Conservation (phyloP, 1,284 basidiomycete genomes). For the Coniferiporia weirii region DNA sequence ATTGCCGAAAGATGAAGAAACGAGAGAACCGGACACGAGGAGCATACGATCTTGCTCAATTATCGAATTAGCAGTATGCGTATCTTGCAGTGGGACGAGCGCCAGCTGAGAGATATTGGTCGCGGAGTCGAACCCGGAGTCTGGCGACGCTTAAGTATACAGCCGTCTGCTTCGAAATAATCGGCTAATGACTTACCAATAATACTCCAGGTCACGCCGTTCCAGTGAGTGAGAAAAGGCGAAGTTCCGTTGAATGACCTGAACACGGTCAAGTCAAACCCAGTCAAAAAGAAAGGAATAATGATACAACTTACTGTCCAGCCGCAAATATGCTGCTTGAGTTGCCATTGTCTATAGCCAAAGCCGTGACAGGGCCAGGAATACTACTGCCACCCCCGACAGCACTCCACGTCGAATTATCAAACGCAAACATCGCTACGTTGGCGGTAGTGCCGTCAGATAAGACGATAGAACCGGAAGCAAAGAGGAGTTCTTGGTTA, state of each 20-base stretch:
- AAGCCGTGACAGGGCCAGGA: slow-evolving; percentile 86
- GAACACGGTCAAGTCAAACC: slow-evolving; percentile 11
- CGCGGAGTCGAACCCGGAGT: slow-evolving; percentile 46
- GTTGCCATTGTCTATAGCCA: slow-evolving; percentile 82
- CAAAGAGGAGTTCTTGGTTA: slow-evolving; percentile 61
- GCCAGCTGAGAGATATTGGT: slow-evolving; percentile 77
- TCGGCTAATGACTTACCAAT: slow-evolving; percentile 42
- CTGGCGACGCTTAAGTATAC: slow-evolving; percentile 28
- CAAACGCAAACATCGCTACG: slow-evolving; percentile 67
- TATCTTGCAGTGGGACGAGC: slow-evolving; percentile 83
- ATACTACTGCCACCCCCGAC: slow-evolving; percentile 63
- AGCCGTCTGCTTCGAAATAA: neutral
- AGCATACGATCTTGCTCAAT: slow-evolving; percentile 87
- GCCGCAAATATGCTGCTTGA: slow-evolving; percentile 84
- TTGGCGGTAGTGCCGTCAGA: slow-evolving; percentile 54
- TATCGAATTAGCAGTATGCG: slow-evolving; percentile 62
- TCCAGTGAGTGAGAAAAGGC: slow-evolving; percentile 78
- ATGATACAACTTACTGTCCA: slow-evolving; percentile 50
- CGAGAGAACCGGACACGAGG: slow-evolving; percentile 80
- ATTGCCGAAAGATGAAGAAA: slow-evolving; percentile 68
- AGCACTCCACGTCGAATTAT: slow-evolving; percentile 68
- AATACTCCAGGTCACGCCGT: slow-evolving; percentile 69
- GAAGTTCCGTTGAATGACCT: slow-evolving; percentile 53
- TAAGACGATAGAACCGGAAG: slow-evolving; percentile 71
- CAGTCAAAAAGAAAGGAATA: neutral